Evolutionary conservation across 257 asterid genomes (phyloP).

Genomic region (Solanum raphanifolium): DNA sequence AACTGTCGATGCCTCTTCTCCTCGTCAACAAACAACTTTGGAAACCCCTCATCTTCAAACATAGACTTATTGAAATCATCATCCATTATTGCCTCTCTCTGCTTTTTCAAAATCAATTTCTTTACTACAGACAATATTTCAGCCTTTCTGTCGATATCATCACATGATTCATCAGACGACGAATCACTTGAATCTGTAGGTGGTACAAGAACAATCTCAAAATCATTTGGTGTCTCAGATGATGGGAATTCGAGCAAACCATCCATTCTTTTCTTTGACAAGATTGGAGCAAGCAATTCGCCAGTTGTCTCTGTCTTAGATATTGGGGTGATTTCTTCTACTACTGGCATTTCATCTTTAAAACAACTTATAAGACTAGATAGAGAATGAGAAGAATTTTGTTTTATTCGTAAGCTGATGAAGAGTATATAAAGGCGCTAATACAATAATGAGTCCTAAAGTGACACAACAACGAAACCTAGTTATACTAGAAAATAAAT

Average conservation of each 20-base stretch:
- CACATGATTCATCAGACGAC: conserved; percentile 27
- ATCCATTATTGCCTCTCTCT: conserved; percentile 66
- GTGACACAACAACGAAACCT: too few relatives aligned
- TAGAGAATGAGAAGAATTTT: too few relatives aligned
- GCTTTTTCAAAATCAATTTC: conserved; percentile 64
- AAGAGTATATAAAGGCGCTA: too few relatives aligned
- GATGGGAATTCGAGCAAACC: not conserved
- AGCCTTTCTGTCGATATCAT: conserved; percentile 41
- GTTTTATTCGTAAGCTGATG: too few relatives aligned
- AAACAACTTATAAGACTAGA: too few relatives aligned
- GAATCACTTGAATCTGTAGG: conserved; percentile 58
- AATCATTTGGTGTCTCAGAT: conserved; percentile 28
- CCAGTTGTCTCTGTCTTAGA: conserved; percentile 10
- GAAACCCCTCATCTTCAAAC: conserved; percentile 68
- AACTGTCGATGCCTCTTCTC: conserved; percentile 58
- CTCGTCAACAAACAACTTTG: conserved; percentile 74
- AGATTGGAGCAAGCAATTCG: not conserved
- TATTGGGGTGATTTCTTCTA: not conserved
- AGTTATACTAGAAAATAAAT: too few relatives aligned
- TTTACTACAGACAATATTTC: conserved; percentile 70
- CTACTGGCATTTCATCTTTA: conserved; percentile 51
- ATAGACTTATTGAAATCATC: conserved; percentile 81
- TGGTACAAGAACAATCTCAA: conserved; percentile 81
- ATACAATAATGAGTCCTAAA: too few relatives aligned
- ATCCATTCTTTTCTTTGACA: not conserved